phyloP scores from a whole-genome alignment of 2,329 filamentous ascomycete genomes.

The Aspergillus alliaceus region DNA sequence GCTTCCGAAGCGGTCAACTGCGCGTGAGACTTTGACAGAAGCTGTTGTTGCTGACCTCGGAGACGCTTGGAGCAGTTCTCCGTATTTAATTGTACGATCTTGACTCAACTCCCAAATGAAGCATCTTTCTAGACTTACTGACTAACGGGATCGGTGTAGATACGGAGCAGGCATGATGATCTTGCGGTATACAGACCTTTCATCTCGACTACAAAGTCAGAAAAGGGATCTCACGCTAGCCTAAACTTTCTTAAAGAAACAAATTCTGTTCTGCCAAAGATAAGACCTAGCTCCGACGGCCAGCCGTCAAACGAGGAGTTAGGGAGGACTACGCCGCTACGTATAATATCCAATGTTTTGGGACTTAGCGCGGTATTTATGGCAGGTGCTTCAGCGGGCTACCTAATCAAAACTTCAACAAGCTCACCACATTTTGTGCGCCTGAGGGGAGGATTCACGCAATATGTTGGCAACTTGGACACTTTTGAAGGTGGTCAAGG shows the following conservation, averaged over 20 bases:
- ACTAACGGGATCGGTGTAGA: conserved; percentile 47
- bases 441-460: conserved; percentile 67
- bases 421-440: conserved; percentile 73
- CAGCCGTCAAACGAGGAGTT: conserved; percentile 27
- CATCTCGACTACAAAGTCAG: conserved; percentile 37
- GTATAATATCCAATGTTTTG: conserved; percentile 53
- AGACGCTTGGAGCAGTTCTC: conserved; percentile 66
- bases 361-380: conserved; percentile 83
- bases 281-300: conserved; percentile 53
- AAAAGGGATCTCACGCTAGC: conserved; percentile 21
- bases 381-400: conserved; percentile 74
- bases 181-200: conserved; percentile 85
- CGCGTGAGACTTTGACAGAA: conserved; percentile 73
- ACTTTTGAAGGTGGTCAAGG: conserved; percentile 69
- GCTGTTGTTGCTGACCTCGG: conserved; percentile 83
- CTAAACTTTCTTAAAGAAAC: conserved; percentile 75
- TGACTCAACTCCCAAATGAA: not conserved
- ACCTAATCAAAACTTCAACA: conserved; percentile 79
- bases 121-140: not conserved
- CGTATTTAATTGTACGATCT: conserved; percentile 74
- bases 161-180: conserved; percentile 78
- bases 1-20: conserved; percentile 67
- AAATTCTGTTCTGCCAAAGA: conserved; percentile 66
- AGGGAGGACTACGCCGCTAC: conserved; percentile 43
- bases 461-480: conserved; percentile 73